Conservation (phyloP, 371 early-diverging fungal genomes). For the Mortierella sp. region DNA sequence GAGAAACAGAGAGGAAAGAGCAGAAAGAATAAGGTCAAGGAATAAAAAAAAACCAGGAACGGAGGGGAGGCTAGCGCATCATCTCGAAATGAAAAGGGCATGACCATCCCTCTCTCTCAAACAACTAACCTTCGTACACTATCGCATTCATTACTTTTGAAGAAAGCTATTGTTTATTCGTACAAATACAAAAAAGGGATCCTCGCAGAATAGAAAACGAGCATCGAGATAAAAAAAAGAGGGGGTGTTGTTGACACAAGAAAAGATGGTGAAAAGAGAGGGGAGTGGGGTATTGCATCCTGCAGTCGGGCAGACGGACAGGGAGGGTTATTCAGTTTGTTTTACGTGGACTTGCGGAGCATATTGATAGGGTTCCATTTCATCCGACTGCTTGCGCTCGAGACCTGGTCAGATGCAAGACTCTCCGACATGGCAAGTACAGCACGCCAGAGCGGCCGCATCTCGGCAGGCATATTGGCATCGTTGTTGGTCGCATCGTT, state of each 20-base stretch:
- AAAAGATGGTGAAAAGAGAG: neutral
- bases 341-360: constrained; percentile 35
- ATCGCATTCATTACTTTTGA: too few relatives aligned
- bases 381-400: constrained; percentile 30
- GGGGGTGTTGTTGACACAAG: neutral
- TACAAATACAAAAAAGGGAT: neutral
- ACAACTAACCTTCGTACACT: neutral
- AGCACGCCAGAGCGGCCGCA: constrained; percentile 39
- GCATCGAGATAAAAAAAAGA: neutral
- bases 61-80: neutral
- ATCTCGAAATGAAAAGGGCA: too few relatives aligned
- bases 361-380: constrained; percentile 51
- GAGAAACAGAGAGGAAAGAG: too few relatives aligned
- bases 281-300: constrained; percentile 2
- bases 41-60: neutral
- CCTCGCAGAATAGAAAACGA: neutral
- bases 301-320: neutral
- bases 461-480: constrained; percentile 34
- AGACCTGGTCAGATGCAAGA: constrained; percentile 31
- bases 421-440: constrained; percentile 30
- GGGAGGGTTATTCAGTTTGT: neutral
- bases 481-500: neutral
- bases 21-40: neutral
- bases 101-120: neutral
- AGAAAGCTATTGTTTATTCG: neutral